Conservation (phyloP, 768 basidiomycete genomes). For the Trametes villosa region DNA sequence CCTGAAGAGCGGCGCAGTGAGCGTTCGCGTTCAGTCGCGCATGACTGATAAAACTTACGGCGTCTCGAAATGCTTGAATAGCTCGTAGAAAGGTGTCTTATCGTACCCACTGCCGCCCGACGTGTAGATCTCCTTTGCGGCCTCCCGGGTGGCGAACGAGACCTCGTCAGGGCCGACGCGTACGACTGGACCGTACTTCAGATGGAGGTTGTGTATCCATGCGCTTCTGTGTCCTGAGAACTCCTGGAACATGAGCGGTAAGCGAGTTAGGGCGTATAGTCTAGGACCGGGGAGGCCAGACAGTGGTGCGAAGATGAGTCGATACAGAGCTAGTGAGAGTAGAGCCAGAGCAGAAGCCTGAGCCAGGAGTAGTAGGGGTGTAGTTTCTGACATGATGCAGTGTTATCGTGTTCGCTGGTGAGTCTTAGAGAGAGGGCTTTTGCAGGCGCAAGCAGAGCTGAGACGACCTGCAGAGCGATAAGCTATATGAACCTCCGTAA, state of each 20-base stretch:
- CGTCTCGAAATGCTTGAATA: constrained; percentile 24
- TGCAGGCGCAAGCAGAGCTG: no score
- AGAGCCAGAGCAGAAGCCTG: background rate
- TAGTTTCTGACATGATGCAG: background rate
- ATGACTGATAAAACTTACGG: constrained; percentile 10
- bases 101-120: constrained; percentile 30
- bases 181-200: constrained; percentile 26
- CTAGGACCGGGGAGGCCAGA: constrained; percentile 19
- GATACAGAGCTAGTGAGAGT: background rate
- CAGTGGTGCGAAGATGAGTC: constrained; percentile 19
- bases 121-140: constrained; percentile 29
- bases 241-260: constrained; percentile 26
- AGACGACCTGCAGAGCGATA: no score
- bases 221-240: constrained; percentile 17
- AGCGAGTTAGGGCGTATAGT: constrained; percentile 17
- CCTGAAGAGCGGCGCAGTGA: background rate
- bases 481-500: constrained; percentile 8
- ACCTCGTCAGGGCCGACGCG: constrained; percentile 28
- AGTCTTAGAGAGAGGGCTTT: background rate
- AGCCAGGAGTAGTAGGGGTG: background rate
- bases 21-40: no score
- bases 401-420: background rate
- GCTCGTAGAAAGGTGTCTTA: constrained; percentile 17
- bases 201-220: constrained; percentile 25
- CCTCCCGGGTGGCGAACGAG: constrained; percentile 28